These are phyloP conservation scores for Fusarium sp. DNA, from an alignment of 2,329 filamentous ascomycete genomes.

Conservation along the genomic window DNA sequence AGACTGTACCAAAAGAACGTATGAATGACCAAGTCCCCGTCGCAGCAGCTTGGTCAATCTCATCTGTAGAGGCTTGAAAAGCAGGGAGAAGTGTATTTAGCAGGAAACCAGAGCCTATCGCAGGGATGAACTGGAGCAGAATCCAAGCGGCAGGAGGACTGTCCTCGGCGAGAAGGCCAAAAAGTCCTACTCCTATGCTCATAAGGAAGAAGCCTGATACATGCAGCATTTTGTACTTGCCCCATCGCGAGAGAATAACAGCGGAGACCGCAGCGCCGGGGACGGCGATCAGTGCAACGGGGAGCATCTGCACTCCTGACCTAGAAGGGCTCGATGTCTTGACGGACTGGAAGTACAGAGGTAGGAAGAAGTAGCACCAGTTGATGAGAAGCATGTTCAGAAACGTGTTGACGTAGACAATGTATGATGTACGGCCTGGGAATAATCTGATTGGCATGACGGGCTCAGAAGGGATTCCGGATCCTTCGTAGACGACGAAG, in stretches of 20 bases:
- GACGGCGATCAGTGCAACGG: constrained; percentile 50
- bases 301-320: constrained; percentile 55
- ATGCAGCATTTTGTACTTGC: constrained; percentile 55
- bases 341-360: constrained; percentile 64
- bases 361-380: constrained; percentile 59
- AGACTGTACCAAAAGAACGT: constrained; percentile 60
- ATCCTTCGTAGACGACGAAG: constrained; percentile 43
- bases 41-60: constrained; percentile 55
- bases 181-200: constrained; percentile 59
- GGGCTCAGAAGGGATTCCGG: constrained; percentile 40
- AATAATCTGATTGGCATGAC: constrained; percentile 49
- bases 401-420: constrained; percentile 46
- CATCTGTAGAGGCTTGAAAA: constrained; percentile 55
- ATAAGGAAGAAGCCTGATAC: constrained; percentile 55
- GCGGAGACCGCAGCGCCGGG: constrained; percentile 49
- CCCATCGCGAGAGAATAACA: constrained; percentile 51
- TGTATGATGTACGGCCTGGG: constrained; percentile 37
- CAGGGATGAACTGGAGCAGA: constrained; percentile 57
- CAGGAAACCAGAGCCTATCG: constrained; percentile 60
- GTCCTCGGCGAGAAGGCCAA: constrained; percentile 55
- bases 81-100: constrained; percentile 61
- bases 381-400: constrained; percentile 48
- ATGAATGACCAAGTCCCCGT: constrained; percentile 60
- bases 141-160: constrained; percentile 57
- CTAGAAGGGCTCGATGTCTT: constrained; percentile 51